phyloP scores from a whole-genome alignment of 179 eudicot genomes.

The Heliamphora pulchella region DNA sequence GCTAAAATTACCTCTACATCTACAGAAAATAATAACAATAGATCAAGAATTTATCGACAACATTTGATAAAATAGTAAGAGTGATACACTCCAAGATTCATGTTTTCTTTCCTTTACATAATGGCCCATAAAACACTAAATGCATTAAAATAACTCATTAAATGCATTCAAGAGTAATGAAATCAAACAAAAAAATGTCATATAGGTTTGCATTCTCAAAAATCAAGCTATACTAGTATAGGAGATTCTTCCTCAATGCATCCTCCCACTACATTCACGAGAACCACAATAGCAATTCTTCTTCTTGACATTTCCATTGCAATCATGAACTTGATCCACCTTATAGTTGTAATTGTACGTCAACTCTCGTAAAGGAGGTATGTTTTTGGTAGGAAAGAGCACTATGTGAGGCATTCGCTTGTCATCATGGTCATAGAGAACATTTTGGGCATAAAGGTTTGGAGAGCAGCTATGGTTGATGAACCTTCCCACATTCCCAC shows the following conservation, averaged over 20 bases:
- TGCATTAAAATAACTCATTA: background rate
- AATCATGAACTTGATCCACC: conserved; percentile 25
- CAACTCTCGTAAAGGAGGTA: conserved; percentile 30
- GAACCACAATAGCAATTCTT: conserved; percentile 33
- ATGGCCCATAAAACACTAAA: background rate
- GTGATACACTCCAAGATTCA: too few species aligned
- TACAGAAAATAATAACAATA: too few species aligned
- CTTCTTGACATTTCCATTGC: conserved; percentile 24
- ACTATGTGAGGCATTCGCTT: conserved; percentile 29
- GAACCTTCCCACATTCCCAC: conserved; percentile 37
- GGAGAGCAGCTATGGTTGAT: conserved; percentile 41
- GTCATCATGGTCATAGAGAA: conserved; percentile 37
- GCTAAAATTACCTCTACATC: too few species aligned
- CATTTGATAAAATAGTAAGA: too few species aligned
- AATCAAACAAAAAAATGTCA: background rate
- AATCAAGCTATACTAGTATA: background rate
- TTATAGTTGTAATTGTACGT: conserved; percentile 25
- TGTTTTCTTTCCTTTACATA: too few species aligned
- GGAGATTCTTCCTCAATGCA: conserved; percentile 25
- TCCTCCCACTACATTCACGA: conserved; percentile 24
- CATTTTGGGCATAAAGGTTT: conserved; percentile 31
- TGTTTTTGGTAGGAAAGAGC: conserved; percentile 33
- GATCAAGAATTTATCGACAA: too few species aligned
- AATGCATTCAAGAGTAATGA: background rate
- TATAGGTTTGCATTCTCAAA: background rate